These are phyloP conservation scores for Bolboschoenoplectus hybrid DNA, from an alignment of 202 grass and related monocot genomes.

Conservation along the genomic window DNA sequence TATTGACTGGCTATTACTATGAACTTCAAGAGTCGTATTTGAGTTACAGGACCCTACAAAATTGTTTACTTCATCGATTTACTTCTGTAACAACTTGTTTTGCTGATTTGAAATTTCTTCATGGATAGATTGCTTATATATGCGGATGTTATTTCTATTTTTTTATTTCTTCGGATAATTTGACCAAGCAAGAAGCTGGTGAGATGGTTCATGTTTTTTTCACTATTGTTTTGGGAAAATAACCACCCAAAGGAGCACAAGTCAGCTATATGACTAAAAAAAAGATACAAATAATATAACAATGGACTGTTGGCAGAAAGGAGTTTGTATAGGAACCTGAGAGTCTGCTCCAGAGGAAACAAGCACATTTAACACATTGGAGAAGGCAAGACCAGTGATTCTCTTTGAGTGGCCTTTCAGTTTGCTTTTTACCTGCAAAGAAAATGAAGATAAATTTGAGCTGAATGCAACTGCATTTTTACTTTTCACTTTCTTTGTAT, in stretches of 20 bases:
- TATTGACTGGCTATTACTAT: not conserved
- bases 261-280: not conserved
- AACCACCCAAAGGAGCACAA: not conserved
- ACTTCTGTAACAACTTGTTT: not conserved
- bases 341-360: slow-evolving; percentile 95
- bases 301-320: not conserved
- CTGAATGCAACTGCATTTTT: not conserved
- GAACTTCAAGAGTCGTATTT: not conserved
- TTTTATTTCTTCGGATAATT: not conserved
- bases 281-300: not conserved
- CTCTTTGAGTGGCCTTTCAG: slow-evolving; percentile 92
- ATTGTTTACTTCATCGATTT: not conserved
- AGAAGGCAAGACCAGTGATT: slow-evolving; percentile 95
- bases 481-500: not conserved
- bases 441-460: slow-evolving; percentile 16
- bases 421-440: slow-evolving; percentile 91
- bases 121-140: not conserved
- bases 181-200: not conserved
- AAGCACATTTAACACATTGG: slow-evolving; percentile 81
- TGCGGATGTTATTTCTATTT: not conserved
- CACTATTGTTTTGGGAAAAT: slow-evolving; percentile 35
- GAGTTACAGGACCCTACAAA: not conserved
- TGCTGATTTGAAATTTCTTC: not conserved
- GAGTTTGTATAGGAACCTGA: slow-evolving; percentile 55
- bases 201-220: not conserved